A percentile compares a stretch with the other conserved stretches of the same genome.
Evolutionary conservation across 495 filamentous ascomycete species (phyloP).

Genomic region (Xylaria longipes): DNA sequence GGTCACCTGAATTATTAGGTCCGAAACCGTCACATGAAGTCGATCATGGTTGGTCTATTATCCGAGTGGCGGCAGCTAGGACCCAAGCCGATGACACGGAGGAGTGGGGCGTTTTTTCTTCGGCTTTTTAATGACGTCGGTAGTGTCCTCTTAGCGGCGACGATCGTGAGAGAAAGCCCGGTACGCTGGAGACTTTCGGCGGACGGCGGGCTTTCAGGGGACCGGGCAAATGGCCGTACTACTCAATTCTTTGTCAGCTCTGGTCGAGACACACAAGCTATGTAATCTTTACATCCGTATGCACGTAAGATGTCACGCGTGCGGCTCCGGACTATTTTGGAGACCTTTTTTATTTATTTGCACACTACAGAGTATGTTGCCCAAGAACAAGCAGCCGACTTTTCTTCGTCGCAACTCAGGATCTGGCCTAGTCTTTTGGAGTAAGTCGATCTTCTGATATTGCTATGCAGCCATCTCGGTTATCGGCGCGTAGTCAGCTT

Average conservation of each 20-base stretch:
- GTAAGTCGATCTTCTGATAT: slow-evolving; percentile 22
- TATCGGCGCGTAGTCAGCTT: slow-evolving; percentile 3
- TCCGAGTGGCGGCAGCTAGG: neutral
- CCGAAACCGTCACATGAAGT: slow-evolving; percentile 6
- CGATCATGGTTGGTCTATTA: slow-evolving; percentile 5
- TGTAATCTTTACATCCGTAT: neutral
- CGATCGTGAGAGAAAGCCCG: slow-evolving; percentile 14
- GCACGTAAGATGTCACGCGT: slow-evolving; percentile 10
- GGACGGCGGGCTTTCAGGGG: neutral
- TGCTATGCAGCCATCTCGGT: slow-evolving; percentile 18
- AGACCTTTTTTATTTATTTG: neutral
- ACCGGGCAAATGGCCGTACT: slow-evolving; percentile 11
- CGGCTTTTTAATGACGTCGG: neutral
- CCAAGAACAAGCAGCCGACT: neutral
- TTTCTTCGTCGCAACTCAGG: neutral
- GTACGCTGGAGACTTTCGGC: slow-evolving; percentile 14
- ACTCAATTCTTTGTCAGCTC: neutral
- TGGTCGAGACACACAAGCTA: neutral
- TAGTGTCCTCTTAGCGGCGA: slow-evolving; percentile 9
- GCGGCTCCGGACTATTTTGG: slow-evolving; percentile 5
- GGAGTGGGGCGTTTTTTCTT: neutral
- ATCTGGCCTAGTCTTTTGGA: slow-evolving; percentile 21
- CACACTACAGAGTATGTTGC: neutral
- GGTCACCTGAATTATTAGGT: slow-evolving; percentile 10
- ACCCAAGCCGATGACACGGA: slow-evolving; percentile 1